Conservation (phyloP, 2,329 filamentous ascomycete species). For the Neonectria hederae region DNA sequence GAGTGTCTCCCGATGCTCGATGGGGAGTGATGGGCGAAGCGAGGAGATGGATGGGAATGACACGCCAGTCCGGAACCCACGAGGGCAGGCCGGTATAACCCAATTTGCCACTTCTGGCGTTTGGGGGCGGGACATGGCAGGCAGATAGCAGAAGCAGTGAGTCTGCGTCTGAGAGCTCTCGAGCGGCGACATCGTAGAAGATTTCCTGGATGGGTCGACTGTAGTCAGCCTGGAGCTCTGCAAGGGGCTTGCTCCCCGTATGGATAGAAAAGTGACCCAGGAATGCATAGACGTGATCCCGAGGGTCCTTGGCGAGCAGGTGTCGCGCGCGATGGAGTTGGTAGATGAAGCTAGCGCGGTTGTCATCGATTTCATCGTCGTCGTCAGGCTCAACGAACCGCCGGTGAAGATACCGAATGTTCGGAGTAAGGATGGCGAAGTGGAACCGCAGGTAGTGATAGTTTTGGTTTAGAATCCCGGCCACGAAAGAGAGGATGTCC, state of each 20-base stretch:
- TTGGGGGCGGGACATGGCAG: slow-evolving; percentile 35
- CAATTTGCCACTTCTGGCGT: slow-evolving; percentile 20
- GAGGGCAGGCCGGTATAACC: slow-evolving; percentile 40
- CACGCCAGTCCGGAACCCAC: slow-evolving; percentile 52
- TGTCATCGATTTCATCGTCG: slow-evolving; percentile 42
- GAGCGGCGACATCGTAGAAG: slow-evolving; percentile 46
- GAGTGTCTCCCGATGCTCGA: slow-evolving; percentile 40
- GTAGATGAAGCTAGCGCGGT: slow-evolving; percentile 49
- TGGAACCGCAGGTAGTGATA: slow-evolving; percentile 46
- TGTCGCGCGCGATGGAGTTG: slow-evolving; percentile 49
- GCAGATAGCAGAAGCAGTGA: slow-evolving; percentile 46
- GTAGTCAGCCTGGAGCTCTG: slow-evolving; percentile 43
- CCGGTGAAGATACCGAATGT: slow-evolving; percentile 45
- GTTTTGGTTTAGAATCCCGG: slow-evolving; percentile 45
- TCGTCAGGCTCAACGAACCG: slow-evolving; percentile 48
- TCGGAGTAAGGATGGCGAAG: slow-evolving; percentile 46
- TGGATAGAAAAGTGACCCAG: slow-evolving; percentile 48
- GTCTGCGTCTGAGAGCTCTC: slow-evolving; percentile 41
- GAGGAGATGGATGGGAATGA: slow-evolving; percentile 46
- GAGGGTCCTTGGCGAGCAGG: slow-evolving; percentile 45
- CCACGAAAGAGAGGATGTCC: slow-evolving; percentile 45
- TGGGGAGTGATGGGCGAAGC: slow-evolving; percentile 46
- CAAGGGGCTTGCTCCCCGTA: slow-evolving; percentile 35
- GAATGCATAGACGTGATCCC: slow-evolving; percentile 50
- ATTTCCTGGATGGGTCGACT: slow-evolving; percentile 44